Conservation (phyloP, 1,284 basidiomycete genomes). For the Rhodotorula sp. region DNA sequence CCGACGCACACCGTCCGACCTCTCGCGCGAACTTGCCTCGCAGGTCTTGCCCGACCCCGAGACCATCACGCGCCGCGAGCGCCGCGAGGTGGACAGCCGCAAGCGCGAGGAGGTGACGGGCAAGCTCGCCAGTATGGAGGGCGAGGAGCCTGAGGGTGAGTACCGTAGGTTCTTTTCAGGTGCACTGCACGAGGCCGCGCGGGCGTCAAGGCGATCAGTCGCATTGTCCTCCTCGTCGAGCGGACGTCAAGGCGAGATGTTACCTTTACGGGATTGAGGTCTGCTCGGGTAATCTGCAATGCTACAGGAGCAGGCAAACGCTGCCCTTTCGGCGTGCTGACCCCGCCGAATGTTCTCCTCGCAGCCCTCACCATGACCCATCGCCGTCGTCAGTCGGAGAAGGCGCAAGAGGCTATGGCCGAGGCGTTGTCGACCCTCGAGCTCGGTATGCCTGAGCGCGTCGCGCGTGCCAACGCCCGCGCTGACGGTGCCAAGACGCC, state of each 20-base stretch:
- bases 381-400: constrained; percentile 33
- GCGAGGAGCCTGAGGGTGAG: constrained; percentile 40
- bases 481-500: constrained; percentile 46
- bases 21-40: constrained; percentile 37
- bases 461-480: constrained; percentile 43
- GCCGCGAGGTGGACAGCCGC: constrained; percentile 14
- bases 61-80: constrained; percentile 31
- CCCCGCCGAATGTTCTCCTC: not conserved
- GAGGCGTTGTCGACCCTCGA: constrained; percentile 44
- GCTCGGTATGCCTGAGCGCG: constrained; percentile 44
- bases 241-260: no score
- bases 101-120: constrained; percentile 22
- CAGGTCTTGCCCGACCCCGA: constrained; percentile 42
- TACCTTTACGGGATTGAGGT: no score
- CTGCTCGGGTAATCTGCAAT: no score
- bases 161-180: not conserved
- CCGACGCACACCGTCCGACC: constrained; percentile 41
- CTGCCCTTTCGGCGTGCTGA: not conserved
- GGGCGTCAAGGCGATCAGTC: not conserved
- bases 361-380: constrained; percentile 39
- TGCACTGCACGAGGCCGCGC: not conserved
- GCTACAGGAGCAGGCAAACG: no score
- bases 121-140: constrained; percentile 16
- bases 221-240: not conserved
- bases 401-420: constrained; percentile 39